Conservation (phyloP, 129 eudicot species). For the Dittrichia graveolens region DNA sequence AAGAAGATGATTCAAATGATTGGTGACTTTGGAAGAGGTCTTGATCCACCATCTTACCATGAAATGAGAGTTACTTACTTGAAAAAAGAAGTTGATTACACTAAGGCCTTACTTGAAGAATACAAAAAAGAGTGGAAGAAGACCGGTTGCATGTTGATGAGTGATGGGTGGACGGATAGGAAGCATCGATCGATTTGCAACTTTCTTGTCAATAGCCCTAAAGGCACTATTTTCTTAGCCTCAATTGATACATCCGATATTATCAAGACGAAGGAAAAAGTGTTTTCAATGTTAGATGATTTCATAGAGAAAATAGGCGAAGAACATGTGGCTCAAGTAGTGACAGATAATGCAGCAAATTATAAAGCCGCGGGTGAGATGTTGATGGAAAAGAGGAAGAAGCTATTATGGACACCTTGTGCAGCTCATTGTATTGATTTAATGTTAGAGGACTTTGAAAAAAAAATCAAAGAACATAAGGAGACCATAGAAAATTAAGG, state of each 20-base stretch:
- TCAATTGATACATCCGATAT: conserved; percentile 8
- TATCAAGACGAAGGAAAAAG: neutral
- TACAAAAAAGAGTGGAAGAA: neutral
- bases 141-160: conserved; percentile 1
- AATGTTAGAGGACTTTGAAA: conserved; percentile 24
- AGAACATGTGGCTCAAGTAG: too few species aligned
- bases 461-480: neutral
- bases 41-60: conserved; percentile 8
- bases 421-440: conserved; percentile 34
- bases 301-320: too few species aligned
- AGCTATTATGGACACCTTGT: conserved; percentile 32
- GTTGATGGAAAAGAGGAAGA: conserved; percentile 10
- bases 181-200: neutral
- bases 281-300: neutral
- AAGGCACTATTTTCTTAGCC: neutral
- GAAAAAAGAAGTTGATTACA: neutral
- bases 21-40: conserved; percentile 11
- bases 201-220: conserved; percentile 8
- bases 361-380: conserved; percentile 1
- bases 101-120: too few species aligned
- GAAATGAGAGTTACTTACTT: conserved; percentile 17
- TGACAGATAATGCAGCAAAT: neutral
- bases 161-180: conserved; percentile 14
- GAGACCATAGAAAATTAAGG: neutral
- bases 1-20: neutral